Evolutionary conservation across 1,284 basidiomycete genomes (phyloP).

Genomic region (Tilletia indica): DNA sequence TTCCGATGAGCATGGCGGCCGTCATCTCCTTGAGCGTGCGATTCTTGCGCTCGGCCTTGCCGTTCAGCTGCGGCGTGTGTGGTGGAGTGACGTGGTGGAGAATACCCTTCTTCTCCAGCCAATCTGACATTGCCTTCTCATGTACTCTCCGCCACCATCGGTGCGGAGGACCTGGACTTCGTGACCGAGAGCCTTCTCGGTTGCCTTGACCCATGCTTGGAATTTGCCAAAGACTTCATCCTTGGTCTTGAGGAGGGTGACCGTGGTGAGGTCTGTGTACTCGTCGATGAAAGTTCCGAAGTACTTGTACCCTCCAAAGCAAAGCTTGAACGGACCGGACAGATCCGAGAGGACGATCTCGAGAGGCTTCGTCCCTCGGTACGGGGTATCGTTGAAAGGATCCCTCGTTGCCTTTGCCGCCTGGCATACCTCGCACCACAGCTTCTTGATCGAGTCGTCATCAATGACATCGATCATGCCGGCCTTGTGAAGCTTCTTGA

Average conservation of each 20-base stretch:
- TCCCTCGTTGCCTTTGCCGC: neutral
- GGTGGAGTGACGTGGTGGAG: no score
- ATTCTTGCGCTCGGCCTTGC: no score
- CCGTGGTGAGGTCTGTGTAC: neutral
- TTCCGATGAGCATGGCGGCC: no score
- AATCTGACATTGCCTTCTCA: no score
- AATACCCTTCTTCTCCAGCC: no score
- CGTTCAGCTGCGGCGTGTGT: no score
- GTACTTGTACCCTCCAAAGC: neutral
- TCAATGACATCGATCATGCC: no score
- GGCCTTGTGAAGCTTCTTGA: no score
- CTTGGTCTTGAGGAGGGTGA: neutral
- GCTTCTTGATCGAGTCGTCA: neutral
- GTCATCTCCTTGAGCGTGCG: no score
- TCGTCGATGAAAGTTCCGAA: constrained; percentile 2
- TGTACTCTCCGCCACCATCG: no score
- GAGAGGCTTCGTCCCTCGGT: neutral
- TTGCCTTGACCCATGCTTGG: neutral
- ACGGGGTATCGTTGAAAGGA: neutral
- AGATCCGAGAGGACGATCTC: neutral
- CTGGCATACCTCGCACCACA: neutral
- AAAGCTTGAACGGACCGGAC: neutral
- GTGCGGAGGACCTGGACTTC: constrained; percentile 7
- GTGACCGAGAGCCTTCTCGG: neutral
- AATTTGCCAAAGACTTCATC: neutral